Evolutionary conservation across 192 early-diverging fungal genomes (phyloP).

Genomic region (Phlyctochytrium planicorne): DNA sequence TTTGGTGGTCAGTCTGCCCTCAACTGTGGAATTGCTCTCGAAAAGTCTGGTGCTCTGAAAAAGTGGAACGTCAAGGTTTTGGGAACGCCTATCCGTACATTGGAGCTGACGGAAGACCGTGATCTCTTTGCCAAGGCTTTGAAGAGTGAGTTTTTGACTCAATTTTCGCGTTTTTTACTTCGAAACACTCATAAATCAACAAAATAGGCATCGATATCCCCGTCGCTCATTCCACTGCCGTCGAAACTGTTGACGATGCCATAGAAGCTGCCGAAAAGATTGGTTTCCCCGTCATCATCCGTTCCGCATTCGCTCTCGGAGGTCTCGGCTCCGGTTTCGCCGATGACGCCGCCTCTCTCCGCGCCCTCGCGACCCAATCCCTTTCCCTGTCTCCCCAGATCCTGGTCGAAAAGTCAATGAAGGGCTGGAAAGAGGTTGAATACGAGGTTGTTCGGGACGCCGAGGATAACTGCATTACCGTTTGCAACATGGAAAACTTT

Average conservation of each 20-base stretch:
- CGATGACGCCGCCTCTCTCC: constrained; percentile 68
- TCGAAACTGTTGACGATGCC: constrained; percentile 83
- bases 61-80: constrained; percentile 85
- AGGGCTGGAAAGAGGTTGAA: constrained; percentile 99
- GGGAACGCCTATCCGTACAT: constrained; percentile 90
- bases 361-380: constrained; percentile 77
- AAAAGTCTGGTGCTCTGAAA: constrained; percentile 78
- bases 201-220: constrained; percentile 75
- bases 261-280: constrained; percentile 80
- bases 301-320: constrained; percentile 91
- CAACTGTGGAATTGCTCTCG: constrained; percentile 90
- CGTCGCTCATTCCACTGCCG: constrained; percentile 86
- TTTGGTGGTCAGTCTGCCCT: constrained; percentile 98
- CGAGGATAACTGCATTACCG: constrained; percentile 96
- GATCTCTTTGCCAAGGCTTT: constrained; percentile 93
- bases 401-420: constrained; percentile 93
- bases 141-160: constrained; percentile 44
- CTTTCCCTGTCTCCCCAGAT: constrained; percentile 88
- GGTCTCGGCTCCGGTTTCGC: constrained; percentile 98
- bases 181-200: constrained; percentile 2
- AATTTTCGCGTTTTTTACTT: constrained; percentile 24
- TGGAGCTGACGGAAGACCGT: constrained; percentile 90
- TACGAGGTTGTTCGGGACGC: constrained; percentile 98
- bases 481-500: constrained; percentile 99
- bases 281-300: constrained; percentile 92